Evolutionary conservation across 345 rosid genomes (phyloP).

Genomic region (Microthlaspi erraticum): DNA sequence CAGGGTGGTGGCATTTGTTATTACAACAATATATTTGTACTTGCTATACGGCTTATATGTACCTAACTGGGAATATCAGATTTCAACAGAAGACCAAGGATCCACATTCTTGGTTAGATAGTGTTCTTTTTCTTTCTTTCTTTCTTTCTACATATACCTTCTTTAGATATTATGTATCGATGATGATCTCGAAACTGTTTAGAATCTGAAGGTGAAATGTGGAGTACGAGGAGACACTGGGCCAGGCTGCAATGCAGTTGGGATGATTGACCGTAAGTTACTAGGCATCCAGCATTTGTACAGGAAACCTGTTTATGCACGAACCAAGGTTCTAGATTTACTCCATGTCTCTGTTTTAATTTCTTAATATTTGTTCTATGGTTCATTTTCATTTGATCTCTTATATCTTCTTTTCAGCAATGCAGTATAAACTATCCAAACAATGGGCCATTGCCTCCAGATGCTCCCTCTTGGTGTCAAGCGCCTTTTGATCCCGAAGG

Average conservation of each 20-base stretch:
- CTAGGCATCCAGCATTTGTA: constrained; percentile 78
- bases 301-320: constrained; percentile 63
- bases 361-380: neutral
- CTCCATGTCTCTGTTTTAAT: neutral
- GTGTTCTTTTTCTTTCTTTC: neutral
- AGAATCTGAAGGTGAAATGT: constrained; percentile 69
- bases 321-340: constrained; percentile 56
- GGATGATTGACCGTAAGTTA: constrained; percentile 77
- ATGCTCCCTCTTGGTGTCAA: constrained; percentile 94
- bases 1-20: constrained; percentile 63
- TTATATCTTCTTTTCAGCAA: constrained; percentile 48
- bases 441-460: constrained; percentile 69
- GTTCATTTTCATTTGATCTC: constrained; percentile 21
- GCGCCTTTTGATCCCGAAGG: constrained; percentile 98
- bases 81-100: constrained; percentile 55
- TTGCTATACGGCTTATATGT: constrained; percentile 75
- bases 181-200: neutral
- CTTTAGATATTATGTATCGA: neutral
- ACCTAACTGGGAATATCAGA: constrained; percentile 76
- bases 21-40: constrained; percentile 54
- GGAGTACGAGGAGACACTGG: constrained; percentile 75
- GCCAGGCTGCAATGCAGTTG: constrained; percentile 87
- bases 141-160: neutral
- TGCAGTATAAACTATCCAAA: constrained; percentile 82
- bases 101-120: constrained; percentile 56